Conservation (phyloP, 768 basidiomycete genomes). For the Fomitopsis pulvina region DNA sequence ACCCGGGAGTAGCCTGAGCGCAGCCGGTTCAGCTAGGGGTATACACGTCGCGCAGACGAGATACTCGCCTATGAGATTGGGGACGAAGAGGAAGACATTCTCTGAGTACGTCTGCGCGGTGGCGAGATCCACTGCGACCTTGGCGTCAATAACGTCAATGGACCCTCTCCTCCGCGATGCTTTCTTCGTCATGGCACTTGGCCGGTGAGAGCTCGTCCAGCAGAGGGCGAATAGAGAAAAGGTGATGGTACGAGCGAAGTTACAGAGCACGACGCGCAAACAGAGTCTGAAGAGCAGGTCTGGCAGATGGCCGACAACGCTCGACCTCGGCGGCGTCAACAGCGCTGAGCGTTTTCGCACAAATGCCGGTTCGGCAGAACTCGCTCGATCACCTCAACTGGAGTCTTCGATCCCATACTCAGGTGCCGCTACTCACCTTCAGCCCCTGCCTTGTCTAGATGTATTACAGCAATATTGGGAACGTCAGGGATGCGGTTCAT, state of each 20-base stretch:
- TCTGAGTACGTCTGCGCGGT: slow-evolving; percentile 84
- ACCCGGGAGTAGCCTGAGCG: slow-evolving; percentile 80
- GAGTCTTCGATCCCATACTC: too few relatives aligned
- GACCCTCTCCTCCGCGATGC: slow-evolving; percentile 40
- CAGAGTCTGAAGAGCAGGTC: background rate
- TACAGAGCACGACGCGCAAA: background rate
- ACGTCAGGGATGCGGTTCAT: too few relatives aligned
- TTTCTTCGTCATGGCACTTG: slow-evolving; percentile 6
- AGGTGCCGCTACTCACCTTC: too few relatives aligned
- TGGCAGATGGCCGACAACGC: background rate
- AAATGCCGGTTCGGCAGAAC: background rate
- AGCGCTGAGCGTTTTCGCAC: background rate
- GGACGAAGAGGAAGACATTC: slow-evolving; percentile 95
- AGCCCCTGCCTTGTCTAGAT: too few relatives aligned
- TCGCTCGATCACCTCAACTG: background rate
- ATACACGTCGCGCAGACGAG: background rate
- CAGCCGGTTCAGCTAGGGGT: slow-evolving; percentile 2
- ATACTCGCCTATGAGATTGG: slow-evolving; percentile 86
- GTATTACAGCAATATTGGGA: too few relatives aligned
- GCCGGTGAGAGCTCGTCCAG: background rate
- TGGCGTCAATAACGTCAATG: slow-evolving; percentile 73
- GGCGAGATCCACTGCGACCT: slow-evolving; percentile 81
- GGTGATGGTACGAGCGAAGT: background rate
- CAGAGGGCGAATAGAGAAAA: background rate
- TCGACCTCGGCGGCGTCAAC: background rate